phyloP scores from a whole-genome alignment of 2,329 filamentous ascomycete species.

The Zasmidium angulare region DNA sequence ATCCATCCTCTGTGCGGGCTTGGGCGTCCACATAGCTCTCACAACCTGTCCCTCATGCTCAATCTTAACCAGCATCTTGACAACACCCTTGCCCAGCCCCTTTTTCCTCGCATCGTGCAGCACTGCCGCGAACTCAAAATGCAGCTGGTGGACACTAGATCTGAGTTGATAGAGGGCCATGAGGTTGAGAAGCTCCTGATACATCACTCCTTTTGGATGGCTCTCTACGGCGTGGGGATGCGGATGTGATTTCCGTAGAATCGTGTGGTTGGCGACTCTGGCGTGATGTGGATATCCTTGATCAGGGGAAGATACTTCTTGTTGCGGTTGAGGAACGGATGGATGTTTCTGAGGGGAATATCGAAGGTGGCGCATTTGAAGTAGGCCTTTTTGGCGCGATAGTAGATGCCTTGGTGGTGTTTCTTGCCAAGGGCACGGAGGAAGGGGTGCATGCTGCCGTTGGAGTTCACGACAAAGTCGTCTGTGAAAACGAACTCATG shows the following conservation, averaged over 20 bases:
- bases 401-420: neutral
- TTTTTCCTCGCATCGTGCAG: neutral
- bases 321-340: neutral
- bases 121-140: neutral
- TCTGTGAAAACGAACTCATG: neutral
- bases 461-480: neutral
- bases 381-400: neutral
- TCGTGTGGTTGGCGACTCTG: too few relatives aligned
- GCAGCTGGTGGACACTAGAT: too few relatives aligned
- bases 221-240: too few relatives aligned
- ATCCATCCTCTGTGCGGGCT: too few relatives aligned
- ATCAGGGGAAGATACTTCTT: neutral
- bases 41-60: too few relatives aligned
- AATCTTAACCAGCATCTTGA: too few relatives aligned
- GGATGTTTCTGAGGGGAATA: neutral
- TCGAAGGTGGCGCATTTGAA: neutral
- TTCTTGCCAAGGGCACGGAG: neutral
- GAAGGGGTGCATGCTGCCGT: neutral
- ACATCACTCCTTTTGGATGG: too few relatives aligned
- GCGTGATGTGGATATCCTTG: neutral
- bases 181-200: too few relatives aligned
- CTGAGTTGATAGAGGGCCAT: too few relatives aligned
- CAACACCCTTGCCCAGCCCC: too few relatives aligned
- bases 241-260: too few relatives aligned
- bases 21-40: too few relatives aligned